phyloP scores from a whole-genome alignment of 1,284 basidiomycete species.

The Marasmius fiardii region DNA sequence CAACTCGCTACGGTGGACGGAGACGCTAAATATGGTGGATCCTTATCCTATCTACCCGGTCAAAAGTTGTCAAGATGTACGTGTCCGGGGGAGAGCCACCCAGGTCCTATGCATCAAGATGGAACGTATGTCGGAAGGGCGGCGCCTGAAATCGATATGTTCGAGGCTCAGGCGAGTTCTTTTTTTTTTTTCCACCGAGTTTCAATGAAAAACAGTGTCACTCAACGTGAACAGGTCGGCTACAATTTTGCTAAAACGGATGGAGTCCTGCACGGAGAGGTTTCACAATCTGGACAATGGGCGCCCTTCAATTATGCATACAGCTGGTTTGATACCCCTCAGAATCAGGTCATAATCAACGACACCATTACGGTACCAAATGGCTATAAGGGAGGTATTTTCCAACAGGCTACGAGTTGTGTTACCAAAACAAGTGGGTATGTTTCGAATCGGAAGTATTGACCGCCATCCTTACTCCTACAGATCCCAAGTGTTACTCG shows the following conservation, averaged over 20 bases:
- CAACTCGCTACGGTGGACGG: conserved; percentile 26
- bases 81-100: conserved; percentile 79
- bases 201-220: too few species aligned
- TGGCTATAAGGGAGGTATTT: conserved; percentile 2
- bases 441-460: neutral
- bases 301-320: conserved; percentile 3
- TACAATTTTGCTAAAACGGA: neutral
- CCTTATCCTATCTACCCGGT: conserved; percentile 71
- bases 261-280: conserved; percentile 29
- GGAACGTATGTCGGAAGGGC: conserved; percentile 71
- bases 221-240: neutral
- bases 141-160: conserved; percentile 85
- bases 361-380: neutral
- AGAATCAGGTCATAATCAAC: neutral
- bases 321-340: neutral
- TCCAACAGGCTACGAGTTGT: conserved; percentile 1
- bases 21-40: conserved; percentile 18
- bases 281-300: conserved; percentile 62
- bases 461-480: neutral
- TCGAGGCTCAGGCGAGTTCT: conserved; percentile 60
- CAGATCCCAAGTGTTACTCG: neutral
- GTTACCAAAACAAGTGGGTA: neutral
- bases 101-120: conserved; percentile 64
- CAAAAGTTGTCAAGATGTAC: conserved; percentile 82
- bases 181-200: conserved; percentile 7